phyloP scores from a whole-genome alignment of 2,329 filamentous ascomycete species.

The Colletotrichum brevisporum region DNA sequence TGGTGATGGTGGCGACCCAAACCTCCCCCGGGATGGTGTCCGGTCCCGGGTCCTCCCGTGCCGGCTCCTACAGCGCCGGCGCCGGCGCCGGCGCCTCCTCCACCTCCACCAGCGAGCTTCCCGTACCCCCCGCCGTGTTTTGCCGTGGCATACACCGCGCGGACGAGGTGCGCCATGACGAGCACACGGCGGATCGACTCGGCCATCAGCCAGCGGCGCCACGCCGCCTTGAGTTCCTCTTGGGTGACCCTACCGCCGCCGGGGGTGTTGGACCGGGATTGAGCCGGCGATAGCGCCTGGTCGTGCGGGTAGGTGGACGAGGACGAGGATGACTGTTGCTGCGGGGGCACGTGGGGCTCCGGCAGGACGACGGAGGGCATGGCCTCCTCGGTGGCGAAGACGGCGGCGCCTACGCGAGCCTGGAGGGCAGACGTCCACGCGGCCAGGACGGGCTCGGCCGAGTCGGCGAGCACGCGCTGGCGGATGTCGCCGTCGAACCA shows the following conservation, averaged over 20 bases:
- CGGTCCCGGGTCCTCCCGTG: slow-evolving; percentile 1
- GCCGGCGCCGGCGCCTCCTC: slow-evolving; percentile 11
- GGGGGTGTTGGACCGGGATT: slow-evolving; percentile 34
- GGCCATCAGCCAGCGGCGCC: slow-evolving; percentile 42
- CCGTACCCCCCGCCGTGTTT: slow-evolving; percentile 34
- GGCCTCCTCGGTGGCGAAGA: slow-evolving; percentile 35
- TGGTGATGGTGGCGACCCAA: not conserved
- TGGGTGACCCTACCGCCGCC: slow-evolving; percentile 17
- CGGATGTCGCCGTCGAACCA: slow-evolving; percentile 45
- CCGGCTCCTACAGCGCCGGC: slow-evolving; percentile 14
- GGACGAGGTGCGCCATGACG: slow-evolving; percentile 38
- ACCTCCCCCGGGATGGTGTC: slow-evolving; percentile 1
- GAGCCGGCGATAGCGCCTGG: slow-evolving; percentile 27
- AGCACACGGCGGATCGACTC: slow-evolving; percentile 41
- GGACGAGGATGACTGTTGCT: slow-evolving; percentile 23
- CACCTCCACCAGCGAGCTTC: slow-evolving; percentile 19
- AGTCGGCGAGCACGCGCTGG: slow-evolving; percentile 43
- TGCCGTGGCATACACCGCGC: slow-evolving; percentile 39
- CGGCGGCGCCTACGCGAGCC: slow-evolving; percentile 32
- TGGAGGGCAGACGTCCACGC: slow-evolving; percentile 42
- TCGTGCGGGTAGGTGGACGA: slow-evolving; percentile 30
- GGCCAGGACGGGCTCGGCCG: slow-evolving; percentile 39
- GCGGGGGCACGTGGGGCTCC: slow-evolving; percentile 16
- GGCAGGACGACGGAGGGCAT: slow-evolving; percentile 21
- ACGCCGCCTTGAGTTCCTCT: slow-evolving; percentile 39